Conservation (phyloP, 306 rosid genomes). For the Heteromeles arbutifolia region DNA sequence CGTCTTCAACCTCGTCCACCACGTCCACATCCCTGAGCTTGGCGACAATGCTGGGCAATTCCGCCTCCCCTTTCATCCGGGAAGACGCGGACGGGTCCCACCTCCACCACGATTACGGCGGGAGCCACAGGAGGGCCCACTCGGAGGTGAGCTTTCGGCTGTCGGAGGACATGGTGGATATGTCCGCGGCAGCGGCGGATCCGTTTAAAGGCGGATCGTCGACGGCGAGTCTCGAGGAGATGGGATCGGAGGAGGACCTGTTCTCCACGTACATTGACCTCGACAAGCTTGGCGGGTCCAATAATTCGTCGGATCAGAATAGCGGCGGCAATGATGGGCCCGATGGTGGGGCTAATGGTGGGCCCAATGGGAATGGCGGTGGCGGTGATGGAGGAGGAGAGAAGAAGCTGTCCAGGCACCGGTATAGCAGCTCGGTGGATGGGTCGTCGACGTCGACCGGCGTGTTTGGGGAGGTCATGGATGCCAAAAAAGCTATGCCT, state of each 20-base stretch:
- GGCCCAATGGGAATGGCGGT: background rate
- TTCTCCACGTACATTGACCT: constrained; percentile 95
- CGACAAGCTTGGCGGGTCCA: constrained; percentile 66
- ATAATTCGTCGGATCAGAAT: constrained; percentile 44
- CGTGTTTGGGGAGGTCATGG: constrained; percentile 87
- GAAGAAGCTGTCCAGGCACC: constrained; percentile 62
- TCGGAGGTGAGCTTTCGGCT: constrained; percentile 71
- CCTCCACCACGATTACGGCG: constrained; percentile 22
- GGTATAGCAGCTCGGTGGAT: constrained; percentile 80
- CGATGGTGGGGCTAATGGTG: background rate
- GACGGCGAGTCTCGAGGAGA: constrained; percentile 77
- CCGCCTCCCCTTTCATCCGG: constrained; percentile 2
- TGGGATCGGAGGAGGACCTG: constrained; percentile 95
- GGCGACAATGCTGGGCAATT: constrained; percentile 8
- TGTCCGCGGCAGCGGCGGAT: constrained; percentile 48
- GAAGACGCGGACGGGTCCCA: constrained; percentile 15
- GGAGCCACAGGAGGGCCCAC: constrained; percentile 61
- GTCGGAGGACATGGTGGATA: constrained; percentile 78
- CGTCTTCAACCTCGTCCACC: constrained; percentile 11
- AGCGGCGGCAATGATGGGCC: constrained; percentile 18
- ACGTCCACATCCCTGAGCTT: constrained; percentile 7
- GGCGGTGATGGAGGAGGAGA: constrained; percentile 37
- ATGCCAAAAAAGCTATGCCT: constrained; percentile 99
- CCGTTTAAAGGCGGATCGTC: constrained; percentile 81
- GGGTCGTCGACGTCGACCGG: constrained; percentile 58